Base-by-base conservation (phyloP, 208 protist genomes). In the Trypanosoma platydactyli region DNA sequence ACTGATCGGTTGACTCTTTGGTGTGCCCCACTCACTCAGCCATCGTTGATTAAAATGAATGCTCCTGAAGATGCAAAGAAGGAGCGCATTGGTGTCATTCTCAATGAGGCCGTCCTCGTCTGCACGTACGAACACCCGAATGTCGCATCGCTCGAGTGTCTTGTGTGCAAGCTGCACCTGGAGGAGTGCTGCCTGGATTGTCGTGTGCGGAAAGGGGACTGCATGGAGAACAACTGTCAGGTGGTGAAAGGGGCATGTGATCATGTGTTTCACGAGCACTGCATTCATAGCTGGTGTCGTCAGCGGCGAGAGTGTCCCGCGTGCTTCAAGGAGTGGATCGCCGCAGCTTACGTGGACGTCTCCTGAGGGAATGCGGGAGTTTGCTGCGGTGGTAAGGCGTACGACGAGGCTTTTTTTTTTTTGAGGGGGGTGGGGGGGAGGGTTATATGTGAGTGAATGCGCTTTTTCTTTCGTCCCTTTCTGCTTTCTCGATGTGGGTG, bases 221-320 rank as follows among this genome's bases (percentile, higher is more conserved):
- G 13, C 15, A 0, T 45, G 12, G 40, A 50, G 13, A 42, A 27
- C 4, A 63, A 58, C 6, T 84, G 79, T 67, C 49, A 27, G 0
- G 73, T 86, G 18, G 54, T 74, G 22, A 49, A 68, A 24, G 84
- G 87, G 22, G 59, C 46, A 52, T 93, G 87, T 42, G 77, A 79
- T 2, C 87, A 93, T 58, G 65, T 84, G 3, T 93, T 89, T 61
- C 87, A 93, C 73, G 74, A 77, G 18, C 87, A 90, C 68, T 93
- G 87, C 60, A 68, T 93, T 24, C 53, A 70, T 15, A 73, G 68
- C 16, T 93, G 87, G 84, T 61, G 79, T 45, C 58, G 60, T n/a
- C 75, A 76, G 70, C 71, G 72, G 20, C 45, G 67, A 13, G 72
- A 76, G 45, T 94, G 88, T 49, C 88, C 88, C 0, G 70, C 84